Evolutionary conservation across 768 basidiomycete species (phyloP).

Genomic region (Leccinum disarticulatum): DNA sequence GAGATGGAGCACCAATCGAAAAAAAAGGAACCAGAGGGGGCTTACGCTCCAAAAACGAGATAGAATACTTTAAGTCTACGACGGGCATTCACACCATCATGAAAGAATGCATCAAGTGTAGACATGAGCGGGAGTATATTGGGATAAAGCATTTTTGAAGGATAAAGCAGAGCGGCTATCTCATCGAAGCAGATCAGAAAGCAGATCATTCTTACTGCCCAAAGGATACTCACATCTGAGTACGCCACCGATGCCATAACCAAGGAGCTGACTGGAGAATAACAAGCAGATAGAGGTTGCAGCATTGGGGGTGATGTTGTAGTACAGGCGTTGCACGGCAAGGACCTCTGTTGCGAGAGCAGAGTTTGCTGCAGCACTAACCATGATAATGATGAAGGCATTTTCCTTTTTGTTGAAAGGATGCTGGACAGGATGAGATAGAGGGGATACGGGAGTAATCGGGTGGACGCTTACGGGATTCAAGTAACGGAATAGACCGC

Average conservation of each 20-base stretch:
- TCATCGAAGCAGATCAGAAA: conserved; percentile 1
- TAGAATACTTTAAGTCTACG: conserved; percentile 40
- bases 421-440: conserved; percentile 34
- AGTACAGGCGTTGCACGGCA: conserved; percentile 53
- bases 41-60: conserved; percentile 31
- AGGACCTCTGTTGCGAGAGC: conserved; percentile 55
- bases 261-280: conserved; percentile 37
- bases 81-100: conserved; percentile 37
- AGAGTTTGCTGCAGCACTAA: conserved; percentile 52
- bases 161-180: conserved; percentile 39
- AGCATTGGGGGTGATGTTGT: conserved; percentile 50
- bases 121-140: conserved; percentile 25
- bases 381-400: conserved; percentile 58
- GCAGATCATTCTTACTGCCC: neutral
- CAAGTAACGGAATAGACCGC: conserved; percentile 46
- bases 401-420: conserved; percentile 63
- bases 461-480: conserved; percentile 41
- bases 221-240: conserved; percentile 41
- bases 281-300: conserved; percentile 45
- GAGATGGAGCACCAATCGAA: neutral
- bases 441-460: neutral
- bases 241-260: conserved; percentile 59
- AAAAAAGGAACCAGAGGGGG: conserved; percentile 17
- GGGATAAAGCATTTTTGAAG: conserved; percentile 45
- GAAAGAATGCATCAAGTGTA: conserved; percentile 39